These are phyloP conservation scores for Kwoniella europaea DNA, from an alignment of 768 basidiomycete genomes.

Conservation along the genomic window DNA sequence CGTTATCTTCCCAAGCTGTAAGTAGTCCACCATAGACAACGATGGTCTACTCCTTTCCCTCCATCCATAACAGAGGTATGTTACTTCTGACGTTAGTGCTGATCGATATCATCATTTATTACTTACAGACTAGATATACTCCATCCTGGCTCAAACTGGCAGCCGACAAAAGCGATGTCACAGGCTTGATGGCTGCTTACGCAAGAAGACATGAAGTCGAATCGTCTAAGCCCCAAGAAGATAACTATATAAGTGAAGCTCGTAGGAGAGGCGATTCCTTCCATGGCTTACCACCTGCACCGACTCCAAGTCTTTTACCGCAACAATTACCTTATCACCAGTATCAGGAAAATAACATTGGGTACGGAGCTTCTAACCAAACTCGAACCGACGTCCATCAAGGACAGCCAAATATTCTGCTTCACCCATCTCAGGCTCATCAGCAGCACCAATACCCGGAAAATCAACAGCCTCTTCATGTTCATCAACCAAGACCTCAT, in stretches of 20 bases:
- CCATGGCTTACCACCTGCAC: neutral
- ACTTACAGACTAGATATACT: neutral
- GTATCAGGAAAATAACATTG: too few relatives aligned
- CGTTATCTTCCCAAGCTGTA: neutral
- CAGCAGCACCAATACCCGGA: neutral
- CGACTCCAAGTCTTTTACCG: too few relatives aligned
- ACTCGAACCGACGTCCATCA: too few relatives aligned
- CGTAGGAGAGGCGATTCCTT: neutral
- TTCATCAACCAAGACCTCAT: neutral
- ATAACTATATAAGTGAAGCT: neutral
- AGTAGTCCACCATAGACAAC: neutral
- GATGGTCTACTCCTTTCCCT: too few relatives aligned
- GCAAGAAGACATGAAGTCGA: neutral
- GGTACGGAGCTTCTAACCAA: too few relatives aligned
- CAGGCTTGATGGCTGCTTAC: neutral
- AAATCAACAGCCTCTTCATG: neutral
- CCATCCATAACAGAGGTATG: too few relatives aligned
- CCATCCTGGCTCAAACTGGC: neutral
- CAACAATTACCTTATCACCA: too few relatives aligned
- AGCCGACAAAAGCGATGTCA: constrained; percentile 1
- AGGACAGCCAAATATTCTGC: too few relatives aligned
- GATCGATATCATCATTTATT: neutral
- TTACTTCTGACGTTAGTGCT: too few relatives aligned
- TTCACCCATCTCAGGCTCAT: neutral
- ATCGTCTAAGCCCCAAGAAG: neutral